phyloP scores from a whole-genome alignment of 176 grass and related monocot species.

The Cocos nucifera region DNA sequence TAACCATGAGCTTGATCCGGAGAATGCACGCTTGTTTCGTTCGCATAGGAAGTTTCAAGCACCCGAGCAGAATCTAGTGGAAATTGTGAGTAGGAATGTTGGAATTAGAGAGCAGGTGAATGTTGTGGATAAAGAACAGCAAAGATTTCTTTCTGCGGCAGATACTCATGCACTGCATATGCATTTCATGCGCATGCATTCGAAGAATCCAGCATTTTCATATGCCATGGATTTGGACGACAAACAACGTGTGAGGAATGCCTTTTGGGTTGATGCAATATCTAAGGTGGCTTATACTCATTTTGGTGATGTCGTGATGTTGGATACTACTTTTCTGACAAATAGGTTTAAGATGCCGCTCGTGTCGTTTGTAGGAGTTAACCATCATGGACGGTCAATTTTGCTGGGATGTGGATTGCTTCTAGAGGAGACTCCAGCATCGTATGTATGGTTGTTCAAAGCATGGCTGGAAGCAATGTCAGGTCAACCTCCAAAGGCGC shows the following conservation, averaged over 20 bases:
- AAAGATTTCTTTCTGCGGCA: too few relatives aligned
- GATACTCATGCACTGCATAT: too few relatives aligned
- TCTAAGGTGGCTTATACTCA: not conserved
- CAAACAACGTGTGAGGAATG: not conserved
- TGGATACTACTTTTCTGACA: not conserved
- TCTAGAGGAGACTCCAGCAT: not conserved
- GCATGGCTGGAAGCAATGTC: not conserved
- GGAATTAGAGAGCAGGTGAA: too few relatives aligned
- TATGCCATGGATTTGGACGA: too few relatives aligned
- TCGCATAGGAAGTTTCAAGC: too few relatives aligned
- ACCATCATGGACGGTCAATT: not conserved
- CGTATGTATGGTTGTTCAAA: not conserved
- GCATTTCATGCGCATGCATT: too few relatives aligned
- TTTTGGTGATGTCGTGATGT: not conserved
- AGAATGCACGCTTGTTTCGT: too few relatives aligned
- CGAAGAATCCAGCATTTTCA: too few relatives aligned
- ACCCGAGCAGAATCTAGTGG: too few relatives aligned
- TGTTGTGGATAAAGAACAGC: too few relatives aligned
- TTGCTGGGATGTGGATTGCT: not conserved
- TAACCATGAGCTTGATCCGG: too few relatives aligned
- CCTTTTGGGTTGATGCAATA: not conserved
- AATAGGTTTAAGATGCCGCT: not conserved
- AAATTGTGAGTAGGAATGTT: too few relatives aligned
- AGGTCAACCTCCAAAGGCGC: not conserved
- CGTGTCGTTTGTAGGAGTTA: not conserved